Percentiles rank a stretch among this genome's conserved stretches.
These are phyloP conservation scores for Coemansia sp. DNA, from an alignment of 192 early-diverging fungal genomes.

Conservation along the genomic window DNA sequence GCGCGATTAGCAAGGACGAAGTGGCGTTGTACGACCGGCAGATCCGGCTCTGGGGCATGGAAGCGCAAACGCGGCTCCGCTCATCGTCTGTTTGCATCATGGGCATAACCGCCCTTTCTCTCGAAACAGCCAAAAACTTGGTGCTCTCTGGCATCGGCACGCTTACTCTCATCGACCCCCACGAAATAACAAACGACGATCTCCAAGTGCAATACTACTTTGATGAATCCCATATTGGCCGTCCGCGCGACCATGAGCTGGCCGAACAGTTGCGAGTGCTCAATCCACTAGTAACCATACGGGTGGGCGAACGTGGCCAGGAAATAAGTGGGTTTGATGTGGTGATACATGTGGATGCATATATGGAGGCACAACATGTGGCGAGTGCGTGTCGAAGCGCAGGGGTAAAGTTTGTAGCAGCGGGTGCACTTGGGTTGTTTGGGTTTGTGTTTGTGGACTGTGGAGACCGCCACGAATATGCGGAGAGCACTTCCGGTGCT, in stretches of 20 bases:
- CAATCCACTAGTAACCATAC: conserved; percentile 80
- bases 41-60: conserved; percentile 95
- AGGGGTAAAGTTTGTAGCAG: conserved; percentile 56
- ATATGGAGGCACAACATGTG: conserved; percentile 28
- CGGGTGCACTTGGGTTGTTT: conserved; percentile 68
- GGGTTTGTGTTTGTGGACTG: conserved; percentile 88
- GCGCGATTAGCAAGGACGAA: conserved; percentile 67
- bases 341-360: conserved; percentile 59
- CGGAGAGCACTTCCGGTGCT: conserved; percentile 2
- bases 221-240: conserved; percentile 7
- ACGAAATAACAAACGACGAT: conserved; percentile 56
- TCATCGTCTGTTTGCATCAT: conserved; percentile 72
- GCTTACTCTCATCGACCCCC: conserved; percentile 68
- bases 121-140: conserved; percentile 91
- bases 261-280: conserved; percentile 64
- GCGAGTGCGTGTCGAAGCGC: neutral
- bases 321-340: conserved; percentile 59
- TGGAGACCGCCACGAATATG: conserved; percentile 32
- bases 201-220: conserved; percentile 29
- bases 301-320: conserved; percentile 52
- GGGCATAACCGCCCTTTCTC: conserved; percentile 71
- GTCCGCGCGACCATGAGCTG: conserved; percentile 46
- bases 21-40: conserved; percentile 94
- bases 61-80: conserved; percentile 86
- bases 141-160: conserved; percentile 83